These are phyloP conservation scores for Leccinum ochraceum DNA, from an alignment of 768 basidiomycete species.

Conservation along the genomic window DNA sequence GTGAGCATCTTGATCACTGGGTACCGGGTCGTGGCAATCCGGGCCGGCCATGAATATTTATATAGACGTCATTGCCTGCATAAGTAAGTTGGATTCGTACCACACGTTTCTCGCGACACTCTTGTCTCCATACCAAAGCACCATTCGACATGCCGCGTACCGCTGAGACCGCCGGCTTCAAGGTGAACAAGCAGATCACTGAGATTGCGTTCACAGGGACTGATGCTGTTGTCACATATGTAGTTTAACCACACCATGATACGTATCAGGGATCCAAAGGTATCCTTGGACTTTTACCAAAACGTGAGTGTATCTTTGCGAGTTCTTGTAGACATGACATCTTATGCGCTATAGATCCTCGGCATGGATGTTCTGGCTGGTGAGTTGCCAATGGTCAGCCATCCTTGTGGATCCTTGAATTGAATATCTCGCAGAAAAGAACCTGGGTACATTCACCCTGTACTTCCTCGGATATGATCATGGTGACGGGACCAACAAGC, in stretches of 20 bases:
- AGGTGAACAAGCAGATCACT: slow-evolving; percentile 35
- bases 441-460: slow-evolving; percentile 65
- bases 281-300: slow-evolving; percentile 78
- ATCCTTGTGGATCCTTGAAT: slow-evolving; percentile 2
- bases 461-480: slow-evolving; percentile 87
- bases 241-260: slow-evolving; percentile 90
- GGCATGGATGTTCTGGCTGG: slow-evolving; percentile 78
- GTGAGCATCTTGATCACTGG: neutral
- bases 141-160: slow-evolving; percentile 57
- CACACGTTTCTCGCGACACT: slow-evolving; percentile 4
- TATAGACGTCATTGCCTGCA: slow-evolving; percentile 10
- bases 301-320: slow-evolving; percentile 44
- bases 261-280: slow-evolving; percentile 84
- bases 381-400: slow-evolving; percentile 24
- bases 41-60: slow-evolving; percentile 9
- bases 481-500: slow-evolving; percentile 39
- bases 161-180: slow-evolving; percentile 65
- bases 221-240: neutral
- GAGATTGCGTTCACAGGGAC: neutral
- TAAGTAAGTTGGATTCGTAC: neutral
- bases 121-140: slow-evolving; percentile 10
- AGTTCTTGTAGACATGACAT: neutral
- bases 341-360: slow-evolving; percentile 41
- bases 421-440: slow-evolving; percentile 42
- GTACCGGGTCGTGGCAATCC: neutral